phyloP scores from a whole-genome alignment of 352 stramenopile species.

The Pythium inflatum region DNA sequence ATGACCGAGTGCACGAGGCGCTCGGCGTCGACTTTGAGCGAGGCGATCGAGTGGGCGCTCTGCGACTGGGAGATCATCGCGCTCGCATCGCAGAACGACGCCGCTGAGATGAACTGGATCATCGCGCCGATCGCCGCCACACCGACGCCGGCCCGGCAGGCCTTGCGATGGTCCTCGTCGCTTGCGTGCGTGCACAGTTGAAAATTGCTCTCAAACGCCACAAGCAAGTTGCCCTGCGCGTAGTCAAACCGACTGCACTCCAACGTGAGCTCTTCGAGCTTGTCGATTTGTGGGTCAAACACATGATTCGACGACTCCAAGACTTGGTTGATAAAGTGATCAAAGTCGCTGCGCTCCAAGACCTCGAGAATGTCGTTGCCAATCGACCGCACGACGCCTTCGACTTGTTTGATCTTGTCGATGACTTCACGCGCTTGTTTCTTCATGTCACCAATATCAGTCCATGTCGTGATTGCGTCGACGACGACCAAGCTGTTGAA shows the following conservation, averaged over 20 bases:
- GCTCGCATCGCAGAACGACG: constrained; percentile 9
- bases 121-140: background rate
- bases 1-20: background rate
- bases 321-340: constrained; percentile 10
- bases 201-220: background rate
- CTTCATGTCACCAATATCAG: background rate
- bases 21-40: constrained; percentile 1
- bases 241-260: constrained; percentile 15
- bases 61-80: constrained; percentile 13
- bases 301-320: background rate
- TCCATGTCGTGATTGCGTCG: background rate
- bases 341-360: background rate
- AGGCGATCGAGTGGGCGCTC: constrained; percentile 1
- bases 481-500: background rate
- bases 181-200: constrained; percentile 7
- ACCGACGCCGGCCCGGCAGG: background rate
- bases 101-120: background rate
- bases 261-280: background rate
- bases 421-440: background rate
- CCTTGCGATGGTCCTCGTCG: background rate
- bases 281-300: background rate
- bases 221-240: background rate
- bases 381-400: background rate
- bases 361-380: constrained; percentile 14
- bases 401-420: background rate